Conservation (phyloP, 177 flowering plant genomes). For the Vitis hybrid region DNA sequence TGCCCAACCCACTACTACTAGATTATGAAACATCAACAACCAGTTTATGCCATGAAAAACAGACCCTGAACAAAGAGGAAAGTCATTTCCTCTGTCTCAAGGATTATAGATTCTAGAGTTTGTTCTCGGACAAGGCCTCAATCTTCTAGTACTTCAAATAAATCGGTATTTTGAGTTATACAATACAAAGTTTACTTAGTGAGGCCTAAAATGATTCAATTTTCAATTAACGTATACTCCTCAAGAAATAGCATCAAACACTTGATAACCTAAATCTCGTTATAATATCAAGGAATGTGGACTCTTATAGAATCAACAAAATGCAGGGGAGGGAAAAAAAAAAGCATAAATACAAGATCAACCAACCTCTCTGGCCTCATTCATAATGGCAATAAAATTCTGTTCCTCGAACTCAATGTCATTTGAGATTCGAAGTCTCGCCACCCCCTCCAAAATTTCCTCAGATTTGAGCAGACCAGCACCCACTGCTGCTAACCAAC, state of each 20-base stretch:
- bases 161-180: not conserved
- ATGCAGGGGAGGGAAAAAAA: not conserved
- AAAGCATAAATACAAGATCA: not conserved
- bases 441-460: slow-evolving; percentile 86
- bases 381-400: slow-evolving; percentile 72
- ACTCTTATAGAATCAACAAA: not conserved
- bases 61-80: too few species aligned
- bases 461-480: slow-evolving; percentile 90
- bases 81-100: too few species aligned
- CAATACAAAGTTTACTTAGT: not conserved
- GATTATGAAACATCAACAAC: too few species aligned
- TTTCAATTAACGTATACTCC: not conserved
- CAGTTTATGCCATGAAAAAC: too few species aligned
- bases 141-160: too few species aligned
- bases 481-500: slow-evolving; percentile 96
- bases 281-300: too few species aligned
- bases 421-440: slow-evolving; percentile 78
- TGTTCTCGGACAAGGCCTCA: too few species aligned
- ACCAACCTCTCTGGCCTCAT: slow-evolving; percentile 79
- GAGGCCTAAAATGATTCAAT: not conserved
- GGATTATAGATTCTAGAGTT: too few species aligned
- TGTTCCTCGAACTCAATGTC: slow-evolving; percentile 94
- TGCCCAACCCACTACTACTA: too few species aligned
- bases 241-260: too few species aligned
- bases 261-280: too few species aligned